Base-by-base conservation (phyloP, 345 rosid species). In the Rubroshorea leprosula region DNA sequence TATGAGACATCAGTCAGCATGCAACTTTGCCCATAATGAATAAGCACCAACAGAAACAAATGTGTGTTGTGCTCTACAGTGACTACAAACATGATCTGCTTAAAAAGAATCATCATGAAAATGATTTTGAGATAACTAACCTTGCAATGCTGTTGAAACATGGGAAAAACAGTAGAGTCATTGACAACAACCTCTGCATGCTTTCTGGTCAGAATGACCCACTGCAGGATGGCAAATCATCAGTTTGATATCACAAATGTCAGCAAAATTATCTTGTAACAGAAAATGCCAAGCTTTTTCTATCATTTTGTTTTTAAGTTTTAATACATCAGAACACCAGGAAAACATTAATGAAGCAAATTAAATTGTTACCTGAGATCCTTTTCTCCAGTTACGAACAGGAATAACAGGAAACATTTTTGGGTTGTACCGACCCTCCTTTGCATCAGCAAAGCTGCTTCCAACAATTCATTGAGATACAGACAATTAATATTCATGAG, bases 371-470 rank as follows among this genome's bases (percentile, higher is more conserved):
- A 93, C 99, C 96, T 93, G 97, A 60, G 97, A 93, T 58, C 99
- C 99, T 74, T 93, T 93, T 84, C 97, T 82, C 99, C 99, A 89
- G 74, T 85, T 89, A 68, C 73, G 63, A 66, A 85, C 85, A 69
- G 86, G 94, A 64, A 93, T 76, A 41, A 75, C 55, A 45, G 92
- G 90, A 73, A 62, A 50, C 96, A 93, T 89, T 77, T 74, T 93
- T 51, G 99, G 99, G 72, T 93, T 93, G 69, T 93, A 93, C 48
- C 99, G 96, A 8, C 94, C 96, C 72, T 93, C 96, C 71, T 93
- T 87, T 45, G 89, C 75, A 74, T 93, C 97, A 67, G 99, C 84
- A 72, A 93, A 93, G 83, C 99, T 93, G 95, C 70, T 59, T 58
- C 54, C 62, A 68, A 18, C 57, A 67, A 26, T 58, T 23, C 5